Evolutionary conservation across 805 yeast genomes (phyloP), one percentile per base, ranked within the genome.

Genomic region (Blastobotrys terrestris): DNA sequence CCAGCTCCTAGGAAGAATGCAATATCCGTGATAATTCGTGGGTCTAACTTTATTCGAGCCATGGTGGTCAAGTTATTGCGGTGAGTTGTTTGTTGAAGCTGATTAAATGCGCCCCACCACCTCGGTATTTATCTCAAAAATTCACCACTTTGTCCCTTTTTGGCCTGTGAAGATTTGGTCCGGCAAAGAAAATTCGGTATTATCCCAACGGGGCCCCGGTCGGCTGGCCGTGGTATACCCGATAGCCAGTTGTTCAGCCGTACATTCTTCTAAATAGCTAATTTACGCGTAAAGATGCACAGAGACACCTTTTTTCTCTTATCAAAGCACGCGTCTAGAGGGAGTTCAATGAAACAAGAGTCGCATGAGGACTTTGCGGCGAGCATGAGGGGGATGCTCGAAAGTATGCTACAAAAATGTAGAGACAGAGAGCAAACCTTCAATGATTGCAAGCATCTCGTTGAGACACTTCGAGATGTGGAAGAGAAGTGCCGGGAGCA

Each of bases 1-100:
- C 88, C 83, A 1, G 91, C 86, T 18, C 90, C 82, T 1, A 77
- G 60, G 35, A 80, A 69, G 5, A 79, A 70, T 2, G 78, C 75
- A 2, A 79, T 60, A 53, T 80, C 84, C 1, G 79, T 56, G 26
- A 67, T 50, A 16, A 61, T 46, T 35, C 64, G 55, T 18, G 64
- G 57, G 46, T 63, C 63, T 2, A 58, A 18, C 48, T 53, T 55
- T 14, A 51, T 19, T 46, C 31, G 39, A 14, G 43, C 40, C 53
- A 51, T 51, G 7, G 15, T 26, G 35, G 11, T 11, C 8, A 6
- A 6, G 35, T 26, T 26, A 6, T 26, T 11, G 35, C 8, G 35
- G 5, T 5, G 35, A 6, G 5, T 11, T 26, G 8, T 11, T 11
- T 26, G 11, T 26, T 26, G 35, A 26, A 26, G 35, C 35, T 26